Evolutionary conservation across 768 basidiomycete genomes (phyloP).

Genomic region (Inosperma sp.): DNA sequence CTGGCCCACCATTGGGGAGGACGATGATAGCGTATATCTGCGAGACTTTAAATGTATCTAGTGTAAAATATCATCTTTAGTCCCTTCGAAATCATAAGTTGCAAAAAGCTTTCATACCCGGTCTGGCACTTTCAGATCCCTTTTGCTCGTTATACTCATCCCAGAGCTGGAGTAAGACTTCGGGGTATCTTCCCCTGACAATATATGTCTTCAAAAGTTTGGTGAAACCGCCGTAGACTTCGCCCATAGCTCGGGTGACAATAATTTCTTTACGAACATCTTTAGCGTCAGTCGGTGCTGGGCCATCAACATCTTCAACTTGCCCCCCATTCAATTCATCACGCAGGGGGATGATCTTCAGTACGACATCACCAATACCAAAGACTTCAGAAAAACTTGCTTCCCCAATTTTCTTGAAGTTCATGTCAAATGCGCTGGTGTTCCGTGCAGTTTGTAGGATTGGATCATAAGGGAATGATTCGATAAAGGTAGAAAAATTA

Average conservation of each 20-base stretch:
- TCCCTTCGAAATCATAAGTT: not conserved
- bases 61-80: not conserved
- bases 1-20: constrained; percentile 83
- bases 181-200: constrained; percentile 82
- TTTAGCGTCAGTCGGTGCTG: constrained; percentile 65
- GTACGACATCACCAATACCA: constrained; percentile 81
- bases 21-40: constrained; percentile 91
- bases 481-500: constrained; percentile 81
- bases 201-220: constrained; percentile 78
- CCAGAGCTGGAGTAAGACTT: constrained; percentile 75
- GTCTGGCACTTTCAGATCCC: constrained; percentile 80
- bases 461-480: constrained; percentile 71
- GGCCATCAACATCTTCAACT: constrained; percentile 46
- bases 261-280: constrained; percentile 80
- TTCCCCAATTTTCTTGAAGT: constrained; percentile 87
- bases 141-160: constrained; percentile 74
- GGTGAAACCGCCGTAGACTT: constrained; percentile 73
- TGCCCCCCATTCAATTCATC: constrained; percentile 34
- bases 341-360: constrained; percentile 81
- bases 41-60: constrained; percentile 69
- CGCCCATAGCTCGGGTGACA: constrained; percentile 73
- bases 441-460: constrained; percentile 40
- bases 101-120: constrained; percentile 46
- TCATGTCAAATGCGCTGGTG: constrained; percentile 18
- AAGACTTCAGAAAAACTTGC: constrained; percentile 97